Evolutionary conservation across 768 basidiomycete genomes (phyloP), one percentile per base, ranked within the genome.

Genomic region (Xerocomus spinulosus): DNA sequence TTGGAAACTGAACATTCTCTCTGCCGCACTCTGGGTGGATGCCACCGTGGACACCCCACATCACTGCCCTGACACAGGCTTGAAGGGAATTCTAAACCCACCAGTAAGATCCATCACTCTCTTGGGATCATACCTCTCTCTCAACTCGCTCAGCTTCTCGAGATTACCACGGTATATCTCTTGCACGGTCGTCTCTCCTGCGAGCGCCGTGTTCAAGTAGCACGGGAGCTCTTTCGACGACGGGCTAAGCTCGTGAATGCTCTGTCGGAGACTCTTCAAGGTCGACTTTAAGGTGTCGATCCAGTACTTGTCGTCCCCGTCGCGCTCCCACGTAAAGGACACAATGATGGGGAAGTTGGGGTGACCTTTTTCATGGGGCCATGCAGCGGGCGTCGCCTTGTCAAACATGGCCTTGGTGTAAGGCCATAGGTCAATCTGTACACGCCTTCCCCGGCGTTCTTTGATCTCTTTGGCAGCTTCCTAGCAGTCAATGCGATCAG

Each of bases 341-440:
- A 48, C 44, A 17, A 52, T 26, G 20, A 58, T 39, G 10, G 58
- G 57, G 13, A 44, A 38, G 44, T 58, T 57, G 20, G 46, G 53
- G 14, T 39, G 15, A 21, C 8, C 17, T 12, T 5, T 33, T 12
- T 44, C 2, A 45, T 59, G 57, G 0, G 57, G 57, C 57, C 57
- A 58, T 5, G 57, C 57, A 13, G 45, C 34, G 5, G 14, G 2
- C 3, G 42, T 58, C 15, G 53, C 42, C 0, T 36, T 20, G n/a
- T 58, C 29, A 13, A 55, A 59, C 46, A 58, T 58, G 34, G 40
- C 28, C 9, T 30, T 12, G 25, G 53, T 46, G 9, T 54, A 58
- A 2, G 57, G 57, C 57, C 57, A 58, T 9, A 58, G 9, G 23
- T 42, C 24, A 4, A 54, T 12, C 14, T 14, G 34, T 36, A 49